Percentiles rank a stretch among this genome's conserved stretches.
Conservation (phyloP, 805 yeast species). For the Suhomyces vadensis region DNA sequence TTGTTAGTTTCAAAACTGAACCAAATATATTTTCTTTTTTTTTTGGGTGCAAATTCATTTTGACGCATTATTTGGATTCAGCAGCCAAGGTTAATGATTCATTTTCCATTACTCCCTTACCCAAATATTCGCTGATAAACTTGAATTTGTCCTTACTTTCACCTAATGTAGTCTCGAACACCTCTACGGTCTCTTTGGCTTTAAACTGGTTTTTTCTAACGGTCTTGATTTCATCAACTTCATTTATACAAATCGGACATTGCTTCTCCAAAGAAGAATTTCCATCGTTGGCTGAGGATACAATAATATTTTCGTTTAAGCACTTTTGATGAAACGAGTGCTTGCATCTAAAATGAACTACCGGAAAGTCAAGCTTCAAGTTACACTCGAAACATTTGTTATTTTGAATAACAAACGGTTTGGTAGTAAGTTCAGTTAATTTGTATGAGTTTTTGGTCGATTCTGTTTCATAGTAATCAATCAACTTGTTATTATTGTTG, state of each 20-base stretch:
- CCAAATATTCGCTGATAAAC: slow-evolving; percentile 77
- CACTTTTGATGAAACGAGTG: slow-evolving; percentile 89
- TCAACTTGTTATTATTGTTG: slow-evolving; percentile 63
- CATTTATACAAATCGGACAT: slow-evolving; percentile 81
- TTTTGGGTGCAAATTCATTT: not conserved
- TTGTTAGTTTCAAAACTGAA: slow-evolving; percentile 1
- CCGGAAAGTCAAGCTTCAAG: slow-evolving; percentile 69
- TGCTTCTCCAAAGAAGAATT: slow-evolving; percentile 18
- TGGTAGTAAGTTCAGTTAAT: slow-evolving; percentile 49
- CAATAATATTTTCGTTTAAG: slow-evolving; percentile 47
- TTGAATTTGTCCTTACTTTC: slow-evolving; percentile 65
- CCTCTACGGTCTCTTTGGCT: slow-evolving; percentile 59
- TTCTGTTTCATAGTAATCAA: slow-evolving; percentile 67
- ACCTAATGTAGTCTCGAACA: slow-evolving; percentile 58
- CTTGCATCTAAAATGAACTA: slow-evolving; percentile 78
- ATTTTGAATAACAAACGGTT: slow-evolving; percentile 58
- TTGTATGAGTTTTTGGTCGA: slow-evolving; percentile 54
- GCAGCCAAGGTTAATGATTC: slow-evolving; percentile 20
- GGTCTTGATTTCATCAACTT: slow-evolving; percentile 63
- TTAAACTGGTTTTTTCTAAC: slow-evolving; percentile 61
- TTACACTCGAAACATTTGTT: slow-evolving; percentile 67
- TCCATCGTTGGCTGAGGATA: slow-evolving; percentile 7
- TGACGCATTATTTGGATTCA: not conserved
- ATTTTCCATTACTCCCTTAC: slow-evolving; percentile 79
- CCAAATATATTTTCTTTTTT: slow-evolving; percentile 2